Percentiles rank a stretch among this genome's conserved stretches.
phyloP scores from a whole-genome alignment of 129 eudicot species.

The Flaveria trinervia region DNA sequence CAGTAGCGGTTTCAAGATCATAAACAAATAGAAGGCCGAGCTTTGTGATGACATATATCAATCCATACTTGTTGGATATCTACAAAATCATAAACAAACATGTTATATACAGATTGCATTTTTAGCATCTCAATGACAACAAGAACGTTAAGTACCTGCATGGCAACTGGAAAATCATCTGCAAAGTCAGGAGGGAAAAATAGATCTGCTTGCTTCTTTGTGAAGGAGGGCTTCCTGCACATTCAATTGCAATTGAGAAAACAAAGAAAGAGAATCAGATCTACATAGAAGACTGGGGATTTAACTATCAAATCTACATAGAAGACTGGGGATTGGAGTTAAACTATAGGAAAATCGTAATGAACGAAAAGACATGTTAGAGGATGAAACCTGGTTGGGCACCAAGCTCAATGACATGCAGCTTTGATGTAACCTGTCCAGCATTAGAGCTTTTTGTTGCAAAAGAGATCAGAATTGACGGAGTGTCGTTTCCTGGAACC shows the following conservation, averaged over 20 bases:
- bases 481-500: constrained; percentile 92
- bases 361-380: constrained; percentile 7
- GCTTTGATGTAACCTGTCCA: constrained; percentile 87
- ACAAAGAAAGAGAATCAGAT: background rate
- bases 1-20: constrained; percentile 96
- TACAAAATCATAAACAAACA: constrained; percentile 36
- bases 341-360: constrained; percentile 1
- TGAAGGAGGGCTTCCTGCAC: constrained; percentile 77
- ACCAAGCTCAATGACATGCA: constrained; percentile 97
- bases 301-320: background rate
- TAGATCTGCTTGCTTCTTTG: constrained; percentile 97
- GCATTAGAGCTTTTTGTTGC: constrained; percentile 93
- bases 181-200: constrained; percentile 98
- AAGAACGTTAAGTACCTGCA: constrained; percentile 66
- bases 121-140: constrained; percentile 7
- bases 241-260: constrained; percentile 11
- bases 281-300: background rate
- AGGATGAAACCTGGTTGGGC: constrained; percentile 85
- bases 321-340: background rate
- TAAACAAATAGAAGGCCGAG: constrained; percentile 96
- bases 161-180: constrained; percentile 96
- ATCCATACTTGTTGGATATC: constrained; percentile 92
- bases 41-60: constrained; percentile 94
- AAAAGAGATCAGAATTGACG: constrained; percentile 92
- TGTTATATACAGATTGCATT: constrained; percentile 6